Evolutionary conservation across 2,329 filamentous ascomycete genomes (phyloP).

Genomic region (Trichoderma koningiopsis): DNA sequence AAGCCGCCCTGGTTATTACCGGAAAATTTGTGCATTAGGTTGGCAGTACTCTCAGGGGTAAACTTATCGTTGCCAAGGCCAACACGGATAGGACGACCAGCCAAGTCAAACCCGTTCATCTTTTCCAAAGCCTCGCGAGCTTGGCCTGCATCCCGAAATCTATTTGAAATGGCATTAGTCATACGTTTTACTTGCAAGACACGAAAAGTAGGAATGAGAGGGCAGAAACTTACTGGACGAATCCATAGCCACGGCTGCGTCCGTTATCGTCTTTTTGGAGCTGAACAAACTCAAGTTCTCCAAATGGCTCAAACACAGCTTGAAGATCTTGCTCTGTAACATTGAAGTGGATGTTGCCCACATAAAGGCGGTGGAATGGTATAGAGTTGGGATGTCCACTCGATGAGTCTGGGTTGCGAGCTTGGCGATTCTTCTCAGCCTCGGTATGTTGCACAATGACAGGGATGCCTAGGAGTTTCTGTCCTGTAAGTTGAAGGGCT

Average conservation of each 20-base stretch:
- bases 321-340: slow-evolving; percentile 95
- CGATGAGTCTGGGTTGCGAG: slow-evolving; percentile 74
- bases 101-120: slow-evolving; percentile 99
- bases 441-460: slow-evolving; percentile 98
- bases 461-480: slow-evolving; percentile 96
- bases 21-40: slow-evolving; percentile 88
- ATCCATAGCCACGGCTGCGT: slow-evolving; percentile 92
- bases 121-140: slow-evolving; percentile 95
- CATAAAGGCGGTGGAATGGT: slow-evolving; percentile 96
- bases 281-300: slow-evolving; percentile 95
- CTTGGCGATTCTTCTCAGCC: slow-evolving; percentile 98
- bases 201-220: background rate
- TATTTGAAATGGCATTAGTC: slow-evolving; percentile 49
- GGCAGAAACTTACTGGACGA: slow-evolving; percentile 80
- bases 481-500: slow-evolving; percentile 96
- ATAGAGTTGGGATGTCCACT: slow-evolving; percentile 76
- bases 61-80: slow-evolving; percentile 99
- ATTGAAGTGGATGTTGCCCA: slow-evolving; percentile 99
- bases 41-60: slow-evolving; percentile 93
- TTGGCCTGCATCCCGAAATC: slow-evolving; percentile 85
- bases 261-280: slow-evolving; percentile 93
- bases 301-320: slow-evolving; percentile 96
- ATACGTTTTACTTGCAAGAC: background rate
- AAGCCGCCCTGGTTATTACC: slow-evolving; percentile 74
- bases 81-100: slow-evolving; percentile 94